Evolutionary conservation across 2,329 filamentous ascomycete genomes (phyloP), one percentile per base, ranked within the genome.

Genomic region (Colletotrichum melonis): DNA sequence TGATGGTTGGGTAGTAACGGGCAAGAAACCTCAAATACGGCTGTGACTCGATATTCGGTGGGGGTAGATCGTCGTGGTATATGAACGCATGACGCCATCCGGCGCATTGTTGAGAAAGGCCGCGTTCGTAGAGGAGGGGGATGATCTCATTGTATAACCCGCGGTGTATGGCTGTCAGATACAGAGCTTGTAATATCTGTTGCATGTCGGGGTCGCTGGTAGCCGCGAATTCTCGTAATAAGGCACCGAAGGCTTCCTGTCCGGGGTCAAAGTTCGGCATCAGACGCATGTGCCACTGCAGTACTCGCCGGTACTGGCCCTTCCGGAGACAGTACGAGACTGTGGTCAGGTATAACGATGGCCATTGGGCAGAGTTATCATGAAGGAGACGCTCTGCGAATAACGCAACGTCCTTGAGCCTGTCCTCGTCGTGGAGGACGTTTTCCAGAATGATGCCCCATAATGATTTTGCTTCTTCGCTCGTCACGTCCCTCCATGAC

Each of bases 121-220:
- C 88, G n/a, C 81, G 79, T 5, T 82, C 79, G 76, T 86, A 90
- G 2, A 90, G 80, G 63, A 84, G 79, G 3, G 89, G 87, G n/a
- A 90, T 82, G 8, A 90, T 68, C 24, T 81, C 78, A 75, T 90
- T 88, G 76, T 90, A 90, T 0, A 90, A 76, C 12, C 78, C 75
- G 55, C 83, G 86, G 58, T 86, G 81, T 2, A 77, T 77, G 58
- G 83, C 87, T 22, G 82, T 81, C 9, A 82, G 77, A 73, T 90
- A 90, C 11, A 90, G 79, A 16, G 81, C 78, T 55, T 80, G 81
- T 8, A 90, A 79, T 2, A 82, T 82, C 11, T 80, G 79, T 57
- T 86, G 83, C 60, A 84, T 77, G 26, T 79, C 76, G 3, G 80
- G 76, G 32, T 82, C 81, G 5, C 78, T 73, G 60, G 87, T 82